Conservation (phyloP, 2,329 filamentous ascomycete genomes). For the Thielaviopsis euricoi region DNA sequence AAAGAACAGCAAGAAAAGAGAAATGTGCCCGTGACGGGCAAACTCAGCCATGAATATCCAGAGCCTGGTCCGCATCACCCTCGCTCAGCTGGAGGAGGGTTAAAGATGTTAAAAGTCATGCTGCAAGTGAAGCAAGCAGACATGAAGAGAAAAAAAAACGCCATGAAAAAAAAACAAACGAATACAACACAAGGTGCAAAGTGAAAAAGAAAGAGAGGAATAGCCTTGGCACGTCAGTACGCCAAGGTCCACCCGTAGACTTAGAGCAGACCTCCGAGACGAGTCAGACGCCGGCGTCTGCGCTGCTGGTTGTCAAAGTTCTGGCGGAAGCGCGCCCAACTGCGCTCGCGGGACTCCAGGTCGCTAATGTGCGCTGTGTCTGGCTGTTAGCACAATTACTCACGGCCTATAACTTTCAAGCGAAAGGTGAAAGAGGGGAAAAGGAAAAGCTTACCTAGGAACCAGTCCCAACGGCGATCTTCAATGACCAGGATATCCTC, state of each 20-base stretch:
- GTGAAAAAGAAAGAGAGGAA: neutral
- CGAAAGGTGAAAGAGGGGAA: too few species aligned
- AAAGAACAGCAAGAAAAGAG: neutral
- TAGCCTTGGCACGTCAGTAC: neutral
- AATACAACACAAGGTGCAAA: neutral
- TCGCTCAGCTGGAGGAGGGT: neutral
- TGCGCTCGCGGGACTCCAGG: slow-evolving; percentile 33
- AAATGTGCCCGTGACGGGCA: neutral
- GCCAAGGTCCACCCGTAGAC: neutral
- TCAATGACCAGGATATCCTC: slow-evolving; percentile 39
- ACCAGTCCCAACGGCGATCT: slow-evolving; percentile 44
- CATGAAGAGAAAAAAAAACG: neutral
- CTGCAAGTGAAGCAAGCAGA: neutral
- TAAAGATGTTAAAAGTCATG: neutral
- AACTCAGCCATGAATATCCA: neutral
- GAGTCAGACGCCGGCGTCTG: slow-evolving; percentile 10
- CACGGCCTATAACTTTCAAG: neutral
- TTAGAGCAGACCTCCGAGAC: slow-evolving; percentile 4
- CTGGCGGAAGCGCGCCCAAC: slow-evolving; percentile 27
- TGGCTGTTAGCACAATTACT: slow-evolving; percentile 13
- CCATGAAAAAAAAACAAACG: neutral
- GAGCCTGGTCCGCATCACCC: neutral
- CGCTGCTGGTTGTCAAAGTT: slow-evolving; percentile 19
- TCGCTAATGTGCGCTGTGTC: slow-evolving; percentile 32
- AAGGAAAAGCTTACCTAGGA: slow-evolving; percentile 31